A percentile compares a stretch with the other conserved stretches of the same genome.
phyloP scores from a whole-genome alignment of 2,329 filamentous ascomycete species.

The Paraconiothyrium sp. region DNA sequence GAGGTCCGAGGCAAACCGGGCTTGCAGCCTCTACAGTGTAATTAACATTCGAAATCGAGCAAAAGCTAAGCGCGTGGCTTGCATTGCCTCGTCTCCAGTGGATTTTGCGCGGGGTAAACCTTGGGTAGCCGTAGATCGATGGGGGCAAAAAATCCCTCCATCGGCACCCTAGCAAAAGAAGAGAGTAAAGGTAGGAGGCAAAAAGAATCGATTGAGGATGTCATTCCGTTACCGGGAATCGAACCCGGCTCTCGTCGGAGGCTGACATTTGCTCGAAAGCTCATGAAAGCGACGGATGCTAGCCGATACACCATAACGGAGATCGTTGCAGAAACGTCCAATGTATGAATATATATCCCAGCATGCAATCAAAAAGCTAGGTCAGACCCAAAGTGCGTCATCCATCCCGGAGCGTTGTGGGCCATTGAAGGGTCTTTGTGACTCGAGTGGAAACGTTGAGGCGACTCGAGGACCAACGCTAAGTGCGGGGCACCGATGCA shows the following conservation, averaged over 20 bases:
- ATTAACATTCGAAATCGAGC: too few relatives aligned
- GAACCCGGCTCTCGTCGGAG: conserved; percentile 39
- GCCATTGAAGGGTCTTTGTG: too few relatives aligned
- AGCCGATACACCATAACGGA: conserved; percentile 28
- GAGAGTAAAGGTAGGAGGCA: neutral
- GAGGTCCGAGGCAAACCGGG: too few relatives aligned
- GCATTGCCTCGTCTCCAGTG: too few relatives aligned
- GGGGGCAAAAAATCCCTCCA: too few relatives aligned
- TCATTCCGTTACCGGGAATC: conserved; percentile 44
- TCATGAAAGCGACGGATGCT: conserved; percentile 40
- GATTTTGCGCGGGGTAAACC: too few relatives aligned
- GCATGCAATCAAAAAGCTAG: too few relatives aligned
- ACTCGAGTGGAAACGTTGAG: neutral
- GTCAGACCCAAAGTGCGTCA: neutral
- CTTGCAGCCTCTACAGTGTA: too few relatives aligned
- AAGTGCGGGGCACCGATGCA: neutral
- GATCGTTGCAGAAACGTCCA: neutral
- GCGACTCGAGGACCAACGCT: neutral
- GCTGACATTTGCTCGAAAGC: conserved; percentile 21
- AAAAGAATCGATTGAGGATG: neutral
- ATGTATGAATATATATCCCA: neutral
- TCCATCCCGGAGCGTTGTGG: neutral
- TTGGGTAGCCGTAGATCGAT: too few relatives aligned
- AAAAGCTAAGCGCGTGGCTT: too few relatives aligned
- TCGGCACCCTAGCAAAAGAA: too few relatives aligned